These are phyloP conservation scores for Yamadazyma olivae DNA, from an alignment of 805 yeast genomes.

Conservation along the genomic window DNA sequence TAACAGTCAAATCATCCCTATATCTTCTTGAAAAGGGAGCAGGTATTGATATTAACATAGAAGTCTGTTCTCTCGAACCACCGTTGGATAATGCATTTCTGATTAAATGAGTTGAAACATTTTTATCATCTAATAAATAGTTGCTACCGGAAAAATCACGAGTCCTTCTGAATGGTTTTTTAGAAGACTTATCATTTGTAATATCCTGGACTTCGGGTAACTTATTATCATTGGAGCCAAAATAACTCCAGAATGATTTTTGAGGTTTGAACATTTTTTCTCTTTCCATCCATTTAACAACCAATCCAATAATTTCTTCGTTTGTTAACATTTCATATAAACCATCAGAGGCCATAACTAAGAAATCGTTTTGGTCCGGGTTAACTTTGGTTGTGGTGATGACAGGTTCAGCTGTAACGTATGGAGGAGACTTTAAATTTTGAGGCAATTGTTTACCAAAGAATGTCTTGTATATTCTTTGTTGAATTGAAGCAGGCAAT, in stretches of 20 bases:
- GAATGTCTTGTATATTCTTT: conserved; percentile 65
- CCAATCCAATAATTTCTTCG: conserved; percentile 89
- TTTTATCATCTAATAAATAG: conserved; percentile 72
- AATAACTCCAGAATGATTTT: conserved; percentile 44
- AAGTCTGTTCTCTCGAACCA: conserved; percentile 82
- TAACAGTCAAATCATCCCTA: conserved; percentile 94
- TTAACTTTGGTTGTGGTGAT: conserved; percentile 75
- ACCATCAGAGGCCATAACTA: conserved; percentile 94
- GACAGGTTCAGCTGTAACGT: conserved; percentile 96
- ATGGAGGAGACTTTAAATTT: conserved; percentile 84
- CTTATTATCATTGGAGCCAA: conserved; percentile 42
- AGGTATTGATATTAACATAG: conserved; percentile 87
- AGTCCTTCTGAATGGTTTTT: conserved; percentile 71
- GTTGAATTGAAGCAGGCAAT: conserved; percentile 74
- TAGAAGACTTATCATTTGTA: conserved; percentile 56
- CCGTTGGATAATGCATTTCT: conserved; percentile 89
- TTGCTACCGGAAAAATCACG: conserved; percentile 31
- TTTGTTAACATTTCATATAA: conserved; percentile 86
- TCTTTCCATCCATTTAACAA: conserved; percentile 88
- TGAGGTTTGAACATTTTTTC: conserved; percentile 58
- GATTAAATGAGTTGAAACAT: conserved; percentile 89
- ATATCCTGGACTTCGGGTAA: conserved; percentile 65
- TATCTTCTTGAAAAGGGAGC: conserved; percentile 87
- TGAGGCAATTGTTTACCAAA: conserved; percentile 79
- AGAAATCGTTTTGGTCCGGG: conserved; percentile 72